These are phyloP conservation scores for Wickerhamomyces sp. DNA, from an alignment of 1,139 yeast genomes.

Conservation along the genomic window DNA sequence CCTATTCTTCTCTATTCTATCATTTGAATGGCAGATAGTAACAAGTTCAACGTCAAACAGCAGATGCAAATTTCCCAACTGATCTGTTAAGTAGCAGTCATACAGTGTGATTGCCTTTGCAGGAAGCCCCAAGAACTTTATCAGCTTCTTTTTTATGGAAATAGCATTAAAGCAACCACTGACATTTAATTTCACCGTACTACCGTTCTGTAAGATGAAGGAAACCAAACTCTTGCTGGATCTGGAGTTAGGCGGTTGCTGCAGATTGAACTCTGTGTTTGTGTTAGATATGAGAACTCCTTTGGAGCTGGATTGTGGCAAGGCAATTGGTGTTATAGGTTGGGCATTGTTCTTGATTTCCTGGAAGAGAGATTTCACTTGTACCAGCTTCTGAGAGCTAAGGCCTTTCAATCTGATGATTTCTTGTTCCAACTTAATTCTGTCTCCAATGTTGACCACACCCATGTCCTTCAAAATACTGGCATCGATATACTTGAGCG, in stretches of 20 bases:
- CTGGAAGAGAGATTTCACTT: slow-evolving; percentile 32
- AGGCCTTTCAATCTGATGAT: slow-evolving; percentile 35
- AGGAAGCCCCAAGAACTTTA: slow-evolving; percentile 50
- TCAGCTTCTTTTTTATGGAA: slow-evolving; percentile 66
- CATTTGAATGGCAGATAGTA: slow-evolving; percentile 74
- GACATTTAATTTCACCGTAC: slow-evolving; percentile 66
- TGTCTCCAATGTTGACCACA: slow-evolving; percentile 72
- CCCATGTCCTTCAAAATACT: slow-evolving; percentile 73
- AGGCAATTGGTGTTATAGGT: not conserved
- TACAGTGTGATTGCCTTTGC: slow-evolving; percentile 44
- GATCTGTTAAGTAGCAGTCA: slow-evolving; percentile 43
- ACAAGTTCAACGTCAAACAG: slow-evolving; percentile 78
- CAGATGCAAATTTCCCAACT: slow-evolving; percentile 40
- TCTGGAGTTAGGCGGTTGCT: slow-evolving; percentile 19
- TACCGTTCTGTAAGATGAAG: slow-evolving; percentile 72
- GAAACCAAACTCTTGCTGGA: slow-evolving; percentile 27
- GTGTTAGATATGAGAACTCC: slow-evolving; percentile 16
- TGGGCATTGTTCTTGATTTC: slow-evolving; percentile 17
- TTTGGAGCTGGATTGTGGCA: slow-evolving; percentile 21
- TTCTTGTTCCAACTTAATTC: slow-evolving; percentile 60
- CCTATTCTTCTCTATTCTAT: slow-evolving; percentile 65
- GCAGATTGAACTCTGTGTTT: slow-evolving; percentile 18
- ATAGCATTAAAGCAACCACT: slow-evolving; percentile 80
- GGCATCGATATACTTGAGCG: slow-evolving; percentile 44
- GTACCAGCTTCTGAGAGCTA: slow-evolving; percentile 24